Evolutionary conservation across 257 asterid genomes (phyloP), one percentile per base, ranked within the genome.

Genomic region (Lithospermum erythrorhizon): DNA sequence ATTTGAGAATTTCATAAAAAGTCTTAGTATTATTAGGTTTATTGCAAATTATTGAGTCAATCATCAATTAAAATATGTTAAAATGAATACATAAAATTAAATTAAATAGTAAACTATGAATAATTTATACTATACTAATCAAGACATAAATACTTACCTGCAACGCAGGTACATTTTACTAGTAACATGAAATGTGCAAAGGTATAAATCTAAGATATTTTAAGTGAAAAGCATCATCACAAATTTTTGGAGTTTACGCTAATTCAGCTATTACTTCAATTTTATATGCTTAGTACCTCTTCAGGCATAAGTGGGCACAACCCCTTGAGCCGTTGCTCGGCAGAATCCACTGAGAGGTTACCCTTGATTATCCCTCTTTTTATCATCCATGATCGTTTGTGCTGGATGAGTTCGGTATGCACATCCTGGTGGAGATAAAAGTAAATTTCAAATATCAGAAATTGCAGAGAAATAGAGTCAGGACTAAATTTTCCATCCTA

Each of bases 261-360:
- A 2, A 41, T 19, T 4, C 6, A 21, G n/a, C 41, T 25, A 10
- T 35, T 20, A 35, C 15, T 15, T 19, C n/a, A 14, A 23, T 16
- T 19, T 59, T 58, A 37, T 66, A 59, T 56, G 52, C 24, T 59
- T 53, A 77, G 35, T 83, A 91, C 98, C 84, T 93, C 98, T 79
- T 93, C 98, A 0, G 98, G 98, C 97, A 89, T 84, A 63, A 93
- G 95, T n/a, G 97, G 98, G 24, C 98, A 93, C 65, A 84, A 75
- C 27, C 98, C 97, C 4, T 73, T 76, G 22, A 68, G 94, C 16
- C 83, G 85, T 69, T 81, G 97, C 80, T 73, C 69, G 3, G 86
- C 79, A 4, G 98, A 93, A 80, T 93, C 83, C 55, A 84, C 83
- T 20, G 94, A 61, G 53, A 89, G 94, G 76, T 89, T 86, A 63